Evolutionary conservation across 2,329 filamentous ascomycete genomes (phyloP).

Genomic region (Fusarium nematophilum): DNA sequence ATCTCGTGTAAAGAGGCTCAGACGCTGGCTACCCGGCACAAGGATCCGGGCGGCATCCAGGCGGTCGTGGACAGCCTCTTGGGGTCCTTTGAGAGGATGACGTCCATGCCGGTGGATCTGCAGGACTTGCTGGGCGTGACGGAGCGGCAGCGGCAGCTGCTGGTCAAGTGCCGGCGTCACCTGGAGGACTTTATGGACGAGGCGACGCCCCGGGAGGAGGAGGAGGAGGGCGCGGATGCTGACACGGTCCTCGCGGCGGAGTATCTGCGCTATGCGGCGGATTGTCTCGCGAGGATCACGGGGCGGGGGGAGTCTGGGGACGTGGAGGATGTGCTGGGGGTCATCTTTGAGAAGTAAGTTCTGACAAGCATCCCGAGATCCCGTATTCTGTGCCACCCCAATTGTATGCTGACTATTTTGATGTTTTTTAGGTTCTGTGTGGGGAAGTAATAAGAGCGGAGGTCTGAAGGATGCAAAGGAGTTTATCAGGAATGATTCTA

Average conservation of each 20-base stretch:
- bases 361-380: background rate
- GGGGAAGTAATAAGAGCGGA: constrained; percentile 51
- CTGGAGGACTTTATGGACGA: constrained; percentile 79
- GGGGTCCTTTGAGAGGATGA: constrained; percentile 76
- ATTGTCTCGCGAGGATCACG: constrained; percentile 86
- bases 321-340: constrained; percentile 94
- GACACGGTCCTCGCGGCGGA: constrained; percentile 94
- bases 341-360: constrained; percentile 96
- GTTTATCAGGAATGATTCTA: constrained; percentile 22
- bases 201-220: too few relatives aligned
- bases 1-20: constrained; percentile 79
- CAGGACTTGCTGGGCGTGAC: constrained; percentile 91
- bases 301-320: constrained; percentile 87
- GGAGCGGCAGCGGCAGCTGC: constrained; percentile 85
- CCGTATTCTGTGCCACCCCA: constrained; percentile 7
- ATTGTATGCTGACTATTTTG: constrained; percentile 33
- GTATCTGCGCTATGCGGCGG: constrained; percentile 82
- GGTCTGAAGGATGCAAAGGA: background rate
- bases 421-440: constrained; percentile 56
- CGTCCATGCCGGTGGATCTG: constrained; percentile 75
- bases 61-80: constrained; percentile 74
- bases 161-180: constrained; percentile 77
- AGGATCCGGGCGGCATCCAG: constrained; percentile 75
- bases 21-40: constrained; percentile 28
- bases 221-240: constrained; percentile 60